phyloP scores from a whole-genome alignment of 23 red algal species.

The Cyanidiococcus yangmingshanensis region DNA sequence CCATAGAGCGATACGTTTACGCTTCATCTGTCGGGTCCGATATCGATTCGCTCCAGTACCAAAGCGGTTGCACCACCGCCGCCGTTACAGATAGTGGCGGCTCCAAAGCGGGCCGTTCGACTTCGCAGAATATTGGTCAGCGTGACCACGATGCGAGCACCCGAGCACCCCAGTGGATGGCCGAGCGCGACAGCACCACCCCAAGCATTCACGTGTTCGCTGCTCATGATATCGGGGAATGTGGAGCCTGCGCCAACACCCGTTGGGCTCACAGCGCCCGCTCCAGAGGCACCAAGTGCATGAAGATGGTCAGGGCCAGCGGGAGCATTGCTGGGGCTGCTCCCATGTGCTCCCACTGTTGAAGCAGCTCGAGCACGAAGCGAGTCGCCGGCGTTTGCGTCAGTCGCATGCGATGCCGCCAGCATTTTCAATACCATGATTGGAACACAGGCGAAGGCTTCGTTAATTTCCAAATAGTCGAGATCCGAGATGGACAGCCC shows the following conservation, averaged over 20 bases:
- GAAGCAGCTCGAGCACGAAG: background rate
- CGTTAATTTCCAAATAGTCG: slow-evolving; percentile 91
- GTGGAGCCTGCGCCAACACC: background rate
- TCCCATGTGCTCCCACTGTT: background rate
- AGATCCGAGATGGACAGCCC: slow-evolving; percentile 42
- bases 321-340: background rate
- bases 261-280: slow-evolving; percentile 22
- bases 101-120: slow-evolving; percentile 34
- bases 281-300: background rate
- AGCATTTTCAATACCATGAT: slow-evolving; percentile 29
- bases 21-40: background rate
- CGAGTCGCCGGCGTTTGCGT: background rate
- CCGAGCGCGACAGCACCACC: slow-evolving; percentile 84
- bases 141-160: slow-evolving; percentile 85
- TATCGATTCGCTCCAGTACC: slow-evolving; percentile 25
- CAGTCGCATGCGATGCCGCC: background rate
- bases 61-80: slow-evolving; percentile 89
- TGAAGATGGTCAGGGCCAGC: background rate
- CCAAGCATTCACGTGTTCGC: slow-evolving; percentile 47
- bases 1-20: no score
- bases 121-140: slow-evolving; percentile 50
- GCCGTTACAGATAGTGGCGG: slow-evolving; percentile 90
- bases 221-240: background rate
- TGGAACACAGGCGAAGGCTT: slow-evolving; percentile 81
- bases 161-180: slow-evolving; percentile 71